These are phyloP conservation scores for Candida sojae DNA, from an alignment of 1,139 yeast species.

Conservation along the genomic window DNA sequence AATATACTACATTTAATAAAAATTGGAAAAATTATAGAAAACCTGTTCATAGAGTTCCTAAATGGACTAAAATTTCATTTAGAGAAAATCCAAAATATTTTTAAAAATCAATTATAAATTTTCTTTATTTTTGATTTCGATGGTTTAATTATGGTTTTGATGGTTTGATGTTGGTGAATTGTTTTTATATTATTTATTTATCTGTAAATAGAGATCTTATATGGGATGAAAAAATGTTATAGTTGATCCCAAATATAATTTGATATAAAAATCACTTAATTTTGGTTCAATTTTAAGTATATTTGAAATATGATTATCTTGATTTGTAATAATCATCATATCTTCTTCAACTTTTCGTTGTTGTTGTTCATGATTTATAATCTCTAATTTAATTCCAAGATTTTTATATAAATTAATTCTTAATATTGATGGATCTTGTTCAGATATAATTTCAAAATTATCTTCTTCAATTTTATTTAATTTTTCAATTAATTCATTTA, in stretches of 20 bases:
- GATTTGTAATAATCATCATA: conserved; percentile 53
- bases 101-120: too few relatives aligned
- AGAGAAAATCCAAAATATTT: conserved; percentile 81
- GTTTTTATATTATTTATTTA: neutral
- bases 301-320: conserved; percentile 47
- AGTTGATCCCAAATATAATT: conserved; percentile 71
- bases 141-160: too few relatives aligned
- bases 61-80: conserved; percentile 85
- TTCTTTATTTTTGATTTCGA: too few relatives aligned
- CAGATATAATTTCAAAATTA: conserved; percentile 21
- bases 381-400: conserved; percentile 44
- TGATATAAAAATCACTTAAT: conserved; percentile 63
- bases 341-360: conserved; percentile 31
- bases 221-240: conserved; percentile 59
- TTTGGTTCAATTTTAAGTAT: conserved; percentile 58
- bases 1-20: conserved; percentile 83
- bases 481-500: conserved; percentile 22
- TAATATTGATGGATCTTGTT: conserved; percentile 37
- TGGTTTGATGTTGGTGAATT: neutral
- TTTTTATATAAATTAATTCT: conserved; percentile 47
- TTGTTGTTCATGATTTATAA: conserved; percentile 10
- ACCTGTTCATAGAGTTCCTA: conserved; percentile 82
- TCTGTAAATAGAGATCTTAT: conserved; percentile 21
- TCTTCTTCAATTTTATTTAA: conserved; percentile 20
- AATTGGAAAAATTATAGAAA: conserved; percentile 80